Evolutionary conservation across 192 early-diverging fungal species (phyloP).

Genomic region (Gamsiella multidivaricata): DNA sequence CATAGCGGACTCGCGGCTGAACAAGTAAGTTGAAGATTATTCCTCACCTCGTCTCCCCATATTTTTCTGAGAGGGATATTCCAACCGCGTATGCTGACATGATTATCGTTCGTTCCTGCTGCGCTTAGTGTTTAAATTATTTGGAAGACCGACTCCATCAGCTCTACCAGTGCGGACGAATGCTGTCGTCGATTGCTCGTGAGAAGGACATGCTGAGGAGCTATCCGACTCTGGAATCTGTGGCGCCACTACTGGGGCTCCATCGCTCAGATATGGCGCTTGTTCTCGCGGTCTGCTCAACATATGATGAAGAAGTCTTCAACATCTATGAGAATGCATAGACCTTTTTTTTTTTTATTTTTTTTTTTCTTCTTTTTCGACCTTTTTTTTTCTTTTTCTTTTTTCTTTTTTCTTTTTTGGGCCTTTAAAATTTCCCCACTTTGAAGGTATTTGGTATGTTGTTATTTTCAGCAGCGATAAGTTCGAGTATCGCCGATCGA

Average conservation of each 20-base stretch:
- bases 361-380: constrained; percentile 1
- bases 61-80: too few species aligned
- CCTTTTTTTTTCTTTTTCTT: neutral
- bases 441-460: too few species aligned
- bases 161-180: constrained; percentile 36
- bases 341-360: neutral
- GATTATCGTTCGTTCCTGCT: neutral
- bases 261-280: constrained; percentile 52
- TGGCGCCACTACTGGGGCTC: constrained; percentile 35
- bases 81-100: neutral
- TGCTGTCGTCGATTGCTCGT: constrained; percentile 18
- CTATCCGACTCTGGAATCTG: constrained; percentile 18
- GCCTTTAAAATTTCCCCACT: neutral
- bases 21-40: constrained; percentile 40
- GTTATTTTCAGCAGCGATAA: too few species aligned
- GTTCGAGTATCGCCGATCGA: too few species aligned
- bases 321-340: constrained; percentile 8
- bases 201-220: constrained; percentile 21
- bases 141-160: constrained; percentile 59
- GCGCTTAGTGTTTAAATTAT: constrained; percentile 54
- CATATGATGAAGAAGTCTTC: constrained; percentile 37
- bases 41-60: too few species aligned
- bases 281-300: constrained; percentile 38
- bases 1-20: constrained; percentile 54
- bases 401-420: neutral